Base-by-base conservation (phyloP, 176 grass and related monocot genomes). In the Aegilops umbellulata region DNA sequence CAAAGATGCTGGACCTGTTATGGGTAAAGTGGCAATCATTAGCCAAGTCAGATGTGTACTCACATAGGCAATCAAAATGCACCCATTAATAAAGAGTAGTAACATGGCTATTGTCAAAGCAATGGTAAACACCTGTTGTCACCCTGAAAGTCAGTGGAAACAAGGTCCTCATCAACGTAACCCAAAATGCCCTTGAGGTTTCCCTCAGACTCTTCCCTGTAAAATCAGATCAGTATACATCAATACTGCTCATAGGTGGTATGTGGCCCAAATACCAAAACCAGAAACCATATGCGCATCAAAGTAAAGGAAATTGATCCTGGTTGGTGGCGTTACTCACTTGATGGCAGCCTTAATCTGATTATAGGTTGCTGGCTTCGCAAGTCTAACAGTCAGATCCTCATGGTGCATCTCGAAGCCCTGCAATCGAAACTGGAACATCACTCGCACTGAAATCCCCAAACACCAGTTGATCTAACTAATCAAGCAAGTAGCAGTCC, bases 111-210 rank as follows among this genome's bases (percentile, higher is more conserved):
- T 24, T 27, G 10, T 17, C 15, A 19, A 68, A 26, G 23, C 9
- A 25, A 46, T 8, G 69, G 11, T 22, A 60, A 47, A 65, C 82
- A 95, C 95, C 95, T 98, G 91, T 9, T 93, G 84, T 98, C 95
- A 75, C 95, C 95, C 81, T 95, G 22, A 31, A 98, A 98, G 86
- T 98, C 95, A 2, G 93, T 83, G 82, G 95, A 98, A 72, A 98
- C 95, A 73, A 98, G 91, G 86, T 98, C 95, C 38, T 98, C 95
- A 1, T 98, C 95, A 3, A 88, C 89, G 25, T 98, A 98, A n/a
- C 95, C 95, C 26, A 98, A 65, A 80, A 94, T 95, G 70, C 93
- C 95, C 81, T 98, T 98, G 46, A 95, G 91, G 1, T 79, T 87
- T n/a, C 93, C 93, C 83, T 98, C 93, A 8, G 95, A n/a, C n/a